Conservation (phyloP, 805 yeast species). For the Cyberlindnera mycetangii region DNA sequence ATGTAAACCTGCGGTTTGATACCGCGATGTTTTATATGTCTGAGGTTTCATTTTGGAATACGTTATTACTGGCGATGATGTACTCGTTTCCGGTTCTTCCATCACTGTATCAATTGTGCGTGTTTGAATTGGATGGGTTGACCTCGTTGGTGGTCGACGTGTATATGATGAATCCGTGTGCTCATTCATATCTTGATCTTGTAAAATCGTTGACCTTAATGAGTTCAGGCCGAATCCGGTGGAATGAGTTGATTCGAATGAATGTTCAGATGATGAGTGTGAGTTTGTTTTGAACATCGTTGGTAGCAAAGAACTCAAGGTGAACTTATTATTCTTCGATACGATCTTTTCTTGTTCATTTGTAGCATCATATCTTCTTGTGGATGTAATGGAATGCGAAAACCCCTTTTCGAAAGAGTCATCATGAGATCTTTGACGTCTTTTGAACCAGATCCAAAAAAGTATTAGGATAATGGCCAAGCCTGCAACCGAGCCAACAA, state of each 20-base stretch:
- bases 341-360: background rate
- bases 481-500: conserved; percentile 28
- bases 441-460: conserved; percentile 17
- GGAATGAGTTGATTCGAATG: conserved; percentile 7
- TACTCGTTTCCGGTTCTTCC: conserved; percentile 24
- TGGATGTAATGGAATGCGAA: conserved; percentile 26
- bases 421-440: conserved; percentile 7
- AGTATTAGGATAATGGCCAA: conserved; percentile 13
- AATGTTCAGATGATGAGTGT: conserved; percentile 6
- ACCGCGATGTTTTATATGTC: conserved; percentile 14
- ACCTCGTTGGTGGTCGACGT: conserved; percentile 9
- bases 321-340: background rate
- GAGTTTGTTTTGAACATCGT: conserved; percentile 7
- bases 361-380: conserved; percentile 22
- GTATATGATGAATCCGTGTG: conserved; percentile 6
- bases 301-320: conserved; percentile 10
- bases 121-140: background rate
- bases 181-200: conserved; percentile 13
- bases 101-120: conserved; percentile 28
- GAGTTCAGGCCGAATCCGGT: conserved; percentile 14
- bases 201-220: conserved; percentile 16
- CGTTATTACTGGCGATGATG: conserved; percentile 2
- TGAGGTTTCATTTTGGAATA: conserved; percentile 6
- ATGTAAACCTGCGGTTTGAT: conserved; percentile 20
- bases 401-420: conserved; percentile 21